These are phyloP conservation scores for Schoenoplectus tabernaemontani DNA, from an alignment of 202 grass and related monocot genomes.

Conservation along the genomic window DNA sequence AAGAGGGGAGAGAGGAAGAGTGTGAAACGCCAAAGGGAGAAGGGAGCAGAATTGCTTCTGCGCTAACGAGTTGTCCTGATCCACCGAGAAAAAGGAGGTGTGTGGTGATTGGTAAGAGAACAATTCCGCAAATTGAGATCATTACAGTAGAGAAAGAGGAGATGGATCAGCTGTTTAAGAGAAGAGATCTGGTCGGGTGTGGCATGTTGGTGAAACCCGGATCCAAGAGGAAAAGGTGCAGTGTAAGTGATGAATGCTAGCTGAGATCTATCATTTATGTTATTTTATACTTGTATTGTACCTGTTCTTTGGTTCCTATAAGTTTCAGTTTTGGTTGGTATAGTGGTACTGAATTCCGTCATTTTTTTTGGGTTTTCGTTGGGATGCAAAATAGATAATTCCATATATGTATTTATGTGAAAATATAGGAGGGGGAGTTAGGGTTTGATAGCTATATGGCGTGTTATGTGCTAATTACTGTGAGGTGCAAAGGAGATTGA, in stretches of 20 bases:
- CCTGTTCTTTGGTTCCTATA: not conserved
- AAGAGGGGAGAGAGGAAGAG: not conserved
- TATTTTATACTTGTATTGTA: not conserved
- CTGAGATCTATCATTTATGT: constrained; percentile 6
- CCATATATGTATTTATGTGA: constrained; percentile 1
- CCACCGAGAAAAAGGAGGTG: not conserved
- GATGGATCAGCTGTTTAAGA: not conserved
- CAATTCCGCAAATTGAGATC: not conserved
- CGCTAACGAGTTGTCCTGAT: not conserved
- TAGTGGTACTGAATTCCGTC: not conserved
- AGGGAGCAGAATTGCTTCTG: not conserved
- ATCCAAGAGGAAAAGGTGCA: constrained; percentile 19
- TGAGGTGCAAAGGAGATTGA: constrained; percentile 5
- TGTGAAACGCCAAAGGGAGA: constrained; percentile 8
- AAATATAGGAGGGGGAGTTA: not conserved
- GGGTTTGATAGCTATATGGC: not conserved
- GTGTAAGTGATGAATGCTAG: constrained; percentile 15
- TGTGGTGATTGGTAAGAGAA: not conserved
- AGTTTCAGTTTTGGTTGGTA: not conserved
- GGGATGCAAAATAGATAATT: not conserved
- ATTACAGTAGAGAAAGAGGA: not conserved
- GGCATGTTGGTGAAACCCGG: not conserved
- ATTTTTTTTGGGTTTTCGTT: not conserved
- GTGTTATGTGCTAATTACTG: not conserved
- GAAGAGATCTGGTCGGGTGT: not conserved